A percentile compares a stretch with the other conserved stretches of the same genome.
Conservation (phyloP, 345 rosid genomes). For the Melastoma malabathricum region DNA sequence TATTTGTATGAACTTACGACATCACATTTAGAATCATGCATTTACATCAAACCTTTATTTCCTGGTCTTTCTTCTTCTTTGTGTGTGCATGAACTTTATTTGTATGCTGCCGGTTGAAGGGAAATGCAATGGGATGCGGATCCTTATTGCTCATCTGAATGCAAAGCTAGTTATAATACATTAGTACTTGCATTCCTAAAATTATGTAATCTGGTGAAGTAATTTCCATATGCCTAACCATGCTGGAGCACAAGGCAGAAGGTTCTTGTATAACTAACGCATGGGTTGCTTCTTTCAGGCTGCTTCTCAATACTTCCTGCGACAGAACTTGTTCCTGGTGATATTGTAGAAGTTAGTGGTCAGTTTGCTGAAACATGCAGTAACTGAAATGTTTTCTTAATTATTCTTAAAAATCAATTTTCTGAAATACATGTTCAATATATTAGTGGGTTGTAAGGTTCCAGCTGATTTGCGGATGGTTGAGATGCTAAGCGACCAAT, state of each 20-base stretch:
- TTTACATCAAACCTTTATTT: neutral
- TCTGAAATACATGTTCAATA: constrained; percentile 1
- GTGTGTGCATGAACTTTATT: no score
- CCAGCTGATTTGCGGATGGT: constrained; percentile 98
- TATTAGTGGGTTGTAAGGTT: constrained; percentile 88
- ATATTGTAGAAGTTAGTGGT: constrained; percentile 91
- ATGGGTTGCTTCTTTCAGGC: constrained; percentile 37
- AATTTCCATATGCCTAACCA: neutral
- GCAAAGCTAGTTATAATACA: no score
- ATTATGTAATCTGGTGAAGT: no score
- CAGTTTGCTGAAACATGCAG: constrained; percentile 13
- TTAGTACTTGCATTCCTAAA: no score
- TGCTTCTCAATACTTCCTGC: constrained; percentile 95
- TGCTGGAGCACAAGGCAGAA: neutral
- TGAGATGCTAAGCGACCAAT: constrained; percentile 79
- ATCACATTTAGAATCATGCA: neutral
- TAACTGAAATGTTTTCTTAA: neutral
- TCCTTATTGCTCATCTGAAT: no score
- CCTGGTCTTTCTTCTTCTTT: neutral
- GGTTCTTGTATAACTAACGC: neutral
- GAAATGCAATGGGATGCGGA: no score
- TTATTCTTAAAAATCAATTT: neutral
- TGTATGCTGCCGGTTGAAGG: no score
- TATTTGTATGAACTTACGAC: neutral
- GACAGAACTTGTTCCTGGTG: constrained; percentile 93